Evolutionary conservation across 2,329 filamentous ascomycete species (phyloP), one percentile per base, ranked within the genome.

Genomic region (Furcasterigmium sp.): DNA sequence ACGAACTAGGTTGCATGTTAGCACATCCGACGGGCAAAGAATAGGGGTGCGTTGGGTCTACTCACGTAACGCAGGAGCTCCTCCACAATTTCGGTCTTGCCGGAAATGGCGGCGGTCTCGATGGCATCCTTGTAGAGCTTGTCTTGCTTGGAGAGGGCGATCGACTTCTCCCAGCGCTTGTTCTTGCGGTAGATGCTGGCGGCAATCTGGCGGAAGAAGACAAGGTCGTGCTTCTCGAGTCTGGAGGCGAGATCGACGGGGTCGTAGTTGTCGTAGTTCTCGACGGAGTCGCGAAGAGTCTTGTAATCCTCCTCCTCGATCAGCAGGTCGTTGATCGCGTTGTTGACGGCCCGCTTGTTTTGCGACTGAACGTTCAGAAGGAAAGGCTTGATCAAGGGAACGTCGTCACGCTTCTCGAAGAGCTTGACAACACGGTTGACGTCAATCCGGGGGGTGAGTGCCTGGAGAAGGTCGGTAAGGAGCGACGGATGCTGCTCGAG

Each of bases 241-340:
- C 93, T 87, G 61, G 87, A 80, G 3, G 93, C 94, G 47, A 98
- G 80, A 20, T 94, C 91, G 37, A 95, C 87, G 3, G 91, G 85
- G 63, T 98, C 94, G 61, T 97, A 98, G 70, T 98, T 98, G 75
- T 98, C 93, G 65, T 96, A 95, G 70, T 95, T 95, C 70, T 96
- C 89, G 10, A 96, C 91, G 2, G 93, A 98, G 67, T 98, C 93
- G 42, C 90, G 87, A 21, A 98, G 78, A 14, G 91, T 96, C 83
- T 98, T 97, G 78, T 98, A 91, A 63, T 98, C 94, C 62, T 98
- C 94, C 66, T 98, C 93, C 67, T 98, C 93, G 47, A 98, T 98
- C 56, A 98, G 74, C 37, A 98, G 71, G 61, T 98, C 93, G 62
- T 98, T 96, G 69, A 98, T 95, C 20, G 93, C 93, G 59, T 94